These are phyloP conservation scores for Globisporangium cystogenes DNA, from an alignment of 352 stramenopile species.

Conservation along the genomic window DNA sequence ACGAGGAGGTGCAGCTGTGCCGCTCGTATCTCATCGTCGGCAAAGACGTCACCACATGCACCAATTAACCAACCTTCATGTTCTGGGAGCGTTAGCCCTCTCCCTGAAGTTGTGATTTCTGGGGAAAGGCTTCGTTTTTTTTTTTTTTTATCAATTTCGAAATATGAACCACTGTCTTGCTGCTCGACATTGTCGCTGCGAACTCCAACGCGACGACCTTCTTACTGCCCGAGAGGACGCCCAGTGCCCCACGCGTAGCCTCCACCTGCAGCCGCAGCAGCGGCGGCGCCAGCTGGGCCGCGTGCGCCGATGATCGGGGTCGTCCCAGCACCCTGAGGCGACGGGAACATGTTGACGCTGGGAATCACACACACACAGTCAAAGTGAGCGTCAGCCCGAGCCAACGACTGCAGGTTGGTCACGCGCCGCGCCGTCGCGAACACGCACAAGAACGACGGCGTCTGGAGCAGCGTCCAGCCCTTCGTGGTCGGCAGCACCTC, in stretches of 20 bases:
- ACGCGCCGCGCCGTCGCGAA: neutral
- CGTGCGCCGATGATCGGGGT: conserved; percentile 66
- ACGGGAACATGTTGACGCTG: conserved; percentile 63
- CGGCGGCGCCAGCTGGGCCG: conserved; percentile 18
- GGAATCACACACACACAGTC: neutral
- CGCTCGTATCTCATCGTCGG: no score
- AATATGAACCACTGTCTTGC: no score
- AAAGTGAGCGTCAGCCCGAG: neutral
- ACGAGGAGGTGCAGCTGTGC: no score
- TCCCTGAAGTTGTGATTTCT: no score
- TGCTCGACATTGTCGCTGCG: neutral
- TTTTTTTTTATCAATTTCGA: no score
- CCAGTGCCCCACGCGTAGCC: conserved; percentile 67
- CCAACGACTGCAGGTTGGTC: neutral
- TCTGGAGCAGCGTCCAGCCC: conserved; percentile 81
- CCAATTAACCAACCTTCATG: no score
- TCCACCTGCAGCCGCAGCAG: conserved; percentile 5
- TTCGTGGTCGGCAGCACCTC: conserved; percentile 85
- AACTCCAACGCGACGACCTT: neutral
- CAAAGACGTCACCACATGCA: no score
- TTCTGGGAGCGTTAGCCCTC: no score
- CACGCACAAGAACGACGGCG: conserved; percentile 76
- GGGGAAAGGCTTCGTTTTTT: no score
- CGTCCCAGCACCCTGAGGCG: conserved; percentile 30
- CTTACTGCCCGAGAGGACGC: conserved; percentile 29